Conservation (phyloP, 495 filamentous ascomycete genomes). For the Xylaria acuta region DNA sequence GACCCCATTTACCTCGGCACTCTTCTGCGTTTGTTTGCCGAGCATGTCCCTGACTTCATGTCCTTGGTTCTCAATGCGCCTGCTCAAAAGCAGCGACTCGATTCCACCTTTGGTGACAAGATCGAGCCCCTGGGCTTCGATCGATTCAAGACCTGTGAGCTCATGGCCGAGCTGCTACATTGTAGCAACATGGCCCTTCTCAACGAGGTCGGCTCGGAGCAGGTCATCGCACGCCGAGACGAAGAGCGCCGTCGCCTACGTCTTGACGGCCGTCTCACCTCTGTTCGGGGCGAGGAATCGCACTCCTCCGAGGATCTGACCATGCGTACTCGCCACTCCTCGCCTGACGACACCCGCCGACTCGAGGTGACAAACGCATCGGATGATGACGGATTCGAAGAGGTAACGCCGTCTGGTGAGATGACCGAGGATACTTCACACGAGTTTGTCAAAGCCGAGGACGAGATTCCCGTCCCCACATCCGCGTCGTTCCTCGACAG, state of each 20-base stretch:
- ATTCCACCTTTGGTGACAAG: constrained; percentile 81
- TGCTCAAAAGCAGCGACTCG: constrained; percentile 48
- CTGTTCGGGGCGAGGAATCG: constrained; percentile 44
- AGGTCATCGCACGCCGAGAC: constrained; percentile 81
- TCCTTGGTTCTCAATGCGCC: constrained; percentile 77
- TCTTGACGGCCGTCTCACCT: constrained; percentile 65
- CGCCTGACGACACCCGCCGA: constrained; percentile 55
- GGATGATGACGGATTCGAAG: constrained; percentile 95
- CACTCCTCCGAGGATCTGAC: constrained; percentile 51
- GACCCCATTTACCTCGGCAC: constrained; percentile 97
- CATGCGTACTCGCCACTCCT: constrained; percentile 54
- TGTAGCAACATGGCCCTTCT: constrained; percentile 99
- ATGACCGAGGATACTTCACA: constrained; percentile 66
- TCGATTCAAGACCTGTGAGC: constrained; percentile 97
- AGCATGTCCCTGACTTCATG: constrained; percentile 96
- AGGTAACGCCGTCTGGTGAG: constrained; percentile 75
- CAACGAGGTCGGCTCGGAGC: constrained; percentile 91
- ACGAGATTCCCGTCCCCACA: constrained; percentile 46
- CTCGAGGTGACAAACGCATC: constrained; percentile 77
- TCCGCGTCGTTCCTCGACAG: constrained; percentile 54
- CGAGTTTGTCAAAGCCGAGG: constrained; percentile 55
- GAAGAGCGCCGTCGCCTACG: constrained; percentile 79
- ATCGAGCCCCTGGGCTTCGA: constrained; percentile 98
- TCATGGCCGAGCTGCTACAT: constrained; percentile 97
- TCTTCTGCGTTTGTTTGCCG: constrained; percentile 87